Evolutionary conservation across 2,329 filamentous ascomycete genomes (phyloP).

Genomic region (Claviceps sp.): DNA sequence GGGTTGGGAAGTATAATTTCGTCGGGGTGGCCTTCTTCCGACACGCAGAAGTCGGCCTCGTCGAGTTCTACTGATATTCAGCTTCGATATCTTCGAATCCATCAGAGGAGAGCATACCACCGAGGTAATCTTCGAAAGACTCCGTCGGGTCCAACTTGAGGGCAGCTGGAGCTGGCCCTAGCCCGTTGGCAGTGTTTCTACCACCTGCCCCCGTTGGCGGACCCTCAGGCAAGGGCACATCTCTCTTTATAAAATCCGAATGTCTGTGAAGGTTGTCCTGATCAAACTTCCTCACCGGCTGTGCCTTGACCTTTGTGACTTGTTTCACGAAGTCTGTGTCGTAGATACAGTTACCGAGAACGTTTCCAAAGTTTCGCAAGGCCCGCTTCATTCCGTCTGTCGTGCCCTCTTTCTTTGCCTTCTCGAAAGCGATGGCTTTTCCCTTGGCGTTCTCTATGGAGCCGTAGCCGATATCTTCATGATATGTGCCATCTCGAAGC

Average conservation of each 20-base stretch:
- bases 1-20: slow-evolving; percentile 47
- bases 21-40: slow-evolving; percentile 59
- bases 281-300: slow-evolving; percentile 59
- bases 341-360: slow-evolving; percentile 96
- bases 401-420: slow-evolving; percentile 95
- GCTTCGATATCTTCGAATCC: slow-evolving; percentile 23
- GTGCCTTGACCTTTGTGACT: slow-evolving; percentile 78
- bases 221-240: slow-evolving; percentile 21
- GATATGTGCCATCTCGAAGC: slow-evolving; percentile 83
- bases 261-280: slow-evolving; percentile 72
- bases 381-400: slow-evolving; percentile 89
- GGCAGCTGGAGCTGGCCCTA: not conserved
- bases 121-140: slow-evolving; percentile 38
- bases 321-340: slow-evolving; percentile 87
- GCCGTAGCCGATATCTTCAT: slow-evolving; percentile 95
- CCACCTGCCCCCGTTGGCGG: not conserved
- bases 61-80: slow-evolving; percentile 49
- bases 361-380: slow-evolving; percentile 84
- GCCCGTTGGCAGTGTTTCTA: not conserved
- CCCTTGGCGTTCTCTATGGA: slow-evolving; percentile 93
- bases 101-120: slow-evolving; percentile 29
- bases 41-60: slow-evolving; percentile 61
- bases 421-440: slow-evolving; percentile 93
- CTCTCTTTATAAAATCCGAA: slow-evolving; percentile 56
- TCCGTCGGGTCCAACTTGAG: slow-evolving; percentile 23